Evolutionary conservation across 129 eudicot genomes (phyloP).

Genomic region (Chrysanthemum makinoi): DNA sequence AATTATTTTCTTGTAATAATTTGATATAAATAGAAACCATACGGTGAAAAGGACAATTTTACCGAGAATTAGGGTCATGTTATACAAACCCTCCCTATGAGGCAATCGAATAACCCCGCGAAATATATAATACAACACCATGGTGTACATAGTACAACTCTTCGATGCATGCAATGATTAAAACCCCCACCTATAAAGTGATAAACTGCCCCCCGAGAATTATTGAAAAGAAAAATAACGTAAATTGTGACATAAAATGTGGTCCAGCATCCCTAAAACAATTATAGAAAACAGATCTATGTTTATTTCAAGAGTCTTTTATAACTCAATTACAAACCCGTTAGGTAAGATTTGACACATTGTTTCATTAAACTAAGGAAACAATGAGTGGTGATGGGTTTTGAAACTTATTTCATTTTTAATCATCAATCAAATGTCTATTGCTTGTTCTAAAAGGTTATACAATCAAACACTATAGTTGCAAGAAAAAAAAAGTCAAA

Average conservation of each 20-base stretch:
- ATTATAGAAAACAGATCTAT: neutral
- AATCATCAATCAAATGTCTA: neutral
- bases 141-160: too few relatives aligned
- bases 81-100: too few relatives aligned
- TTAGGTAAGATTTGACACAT: slow-evolving; percentile 11
- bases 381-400: neutral
- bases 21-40: neutral
- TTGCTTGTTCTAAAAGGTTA: neutral
- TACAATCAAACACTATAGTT: neutral
- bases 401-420: neutral
- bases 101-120: too few relatives aligned
- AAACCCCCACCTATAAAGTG: too few relatives aligned
- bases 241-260: neutral
- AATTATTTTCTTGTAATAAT: neutral
- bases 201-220: too few relatives aligned
- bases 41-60: neutral
- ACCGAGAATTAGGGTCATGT: too few relatives aligned
- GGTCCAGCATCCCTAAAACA: neutral
- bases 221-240: neutral
- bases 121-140: too few relatives aligned
- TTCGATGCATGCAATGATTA: too few relatives aligned
- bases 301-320: neutral
- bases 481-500: too few relatives aligned
- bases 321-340: neutral
- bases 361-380: neutral